Evolutionary conservation across 768 basidiomycete species (phyloP).

Genomic region (Auriscalpium orientale): DNA sequence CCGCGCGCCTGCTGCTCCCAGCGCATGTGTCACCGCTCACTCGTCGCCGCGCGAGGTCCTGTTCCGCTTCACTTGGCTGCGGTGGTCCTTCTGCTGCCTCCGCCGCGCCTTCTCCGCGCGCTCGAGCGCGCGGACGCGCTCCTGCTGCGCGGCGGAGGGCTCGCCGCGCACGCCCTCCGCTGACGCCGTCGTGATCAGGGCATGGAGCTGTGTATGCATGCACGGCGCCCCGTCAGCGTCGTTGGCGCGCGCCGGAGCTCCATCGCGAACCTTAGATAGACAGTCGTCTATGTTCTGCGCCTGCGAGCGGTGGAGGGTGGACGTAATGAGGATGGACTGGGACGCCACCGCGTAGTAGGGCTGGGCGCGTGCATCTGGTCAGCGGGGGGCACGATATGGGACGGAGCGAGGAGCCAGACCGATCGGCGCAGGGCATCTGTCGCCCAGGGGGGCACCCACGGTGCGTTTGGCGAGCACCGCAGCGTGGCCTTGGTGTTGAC

Average conservation of each 20-base stretch:
- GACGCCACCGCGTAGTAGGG: conserved; percentile 62
- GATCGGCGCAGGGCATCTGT: conserved; percentile 35
- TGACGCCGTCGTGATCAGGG: conserved; percentile 41
- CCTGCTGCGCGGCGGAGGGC: conserved; percentile 47
- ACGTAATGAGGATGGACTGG: conserved; percentile 60
- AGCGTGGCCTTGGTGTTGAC: conserved; percentile 77
- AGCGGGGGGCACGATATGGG: too few species aligned
- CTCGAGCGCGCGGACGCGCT: conserved; percentile 40
- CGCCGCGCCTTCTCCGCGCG: conserved; percentile 40
- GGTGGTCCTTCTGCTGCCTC: conserved; percentile 42
- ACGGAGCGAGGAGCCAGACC: conserved; percentile 31
- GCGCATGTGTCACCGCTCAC: too few species aligned
- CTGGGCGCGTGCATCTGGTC: conserved; percentile 30
- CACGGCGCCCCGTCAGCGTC: not conserved
- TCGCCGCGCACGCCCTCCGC: conserved; percentile 41
- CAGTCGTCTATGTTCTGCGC: conserved; percentile 69
- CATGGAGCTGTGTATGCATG: conserved; percentile 42
- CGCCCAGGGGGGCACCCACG: conserved; percentile 72
- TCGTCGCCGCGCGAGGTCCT: conserved; percentile 5
- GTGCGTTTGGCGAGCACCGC: conserved; percentile 46
- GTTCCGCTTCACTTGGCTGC: conserved; percentile 41
- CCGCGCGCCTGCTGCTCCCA: too few species aligned
- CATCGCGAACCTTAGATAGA: conserved; percentile 43
- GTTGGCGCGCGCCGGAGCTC: not conserved
- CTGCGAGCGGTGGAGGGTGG: conserved; percentile 67